Evolutionary conservation across 441 rosid genomes (phyloP).

Genomic region (Mallotus repandus): DNA sequence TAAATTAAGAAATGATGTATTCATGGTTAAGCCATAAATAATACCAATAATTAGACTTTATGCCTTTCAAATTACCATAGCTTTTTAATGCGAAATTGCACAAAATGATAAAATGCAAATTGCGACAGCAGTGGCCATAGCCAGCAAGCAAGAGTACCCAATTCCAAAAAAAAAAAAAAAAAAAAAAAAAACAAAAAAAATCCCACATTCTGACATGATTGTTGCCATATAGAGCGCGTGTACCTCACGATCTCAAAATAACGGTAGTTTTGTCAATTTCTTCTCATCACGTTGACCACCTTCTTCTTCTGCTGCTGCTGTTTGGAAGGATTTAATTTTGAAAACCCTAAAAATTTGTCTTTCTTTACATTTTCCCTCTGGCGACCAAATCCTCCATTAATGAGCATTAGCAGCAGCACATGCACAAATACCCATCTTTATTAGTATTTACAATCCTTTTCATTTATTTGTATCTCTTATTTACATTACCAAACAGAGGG

Average conservation of each 20-base stretch:
- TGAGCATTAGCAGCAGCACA: too few relatives aligned
- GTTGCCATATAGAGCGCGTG: not conserved
- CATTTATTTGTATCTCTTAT: not conserved
- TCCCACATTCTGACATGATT: not conserved
- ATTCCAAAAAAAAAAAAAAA: too few relatives aligned
- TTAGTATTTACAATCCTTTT: too few relatives aligned
- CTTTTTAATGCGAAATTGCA: not conserved
- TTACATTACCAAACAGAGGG: not conserved
- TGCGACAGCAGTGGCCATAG: too few relatives aligned
- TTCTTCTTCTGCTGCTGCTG: not conserved
- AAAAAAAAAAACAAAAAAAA: too few relatives aligned
- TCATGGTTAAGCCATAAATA: not conserved
- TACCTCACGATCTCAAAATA: slow-evolving; percentile 12
- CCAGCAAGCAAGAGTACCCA: not conserved
- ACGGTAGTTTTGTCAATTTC: not conserved
- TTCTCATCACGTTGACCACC: slow-evolving; percentile 24
- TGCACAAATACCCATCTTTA: too few relatives aligned
- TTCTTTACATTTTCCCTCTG: not conserved
- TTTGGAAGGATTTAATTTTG: not conserved
- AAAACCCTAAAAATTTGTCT: slow-evolving; percentile 21
- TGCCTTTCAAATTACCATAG: not conserved
- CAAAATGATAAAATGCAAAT: not conserved
- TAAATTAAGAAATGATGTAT: not conserved
- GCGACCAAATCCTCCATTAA: slow-evolving; percentile 9
- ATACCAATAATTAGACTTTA: not conserved